Base-by-base conservation (phyloP, 2,329 filamentous ascomycete species). In the Paraphaeosphaeria minitans region DNA sequence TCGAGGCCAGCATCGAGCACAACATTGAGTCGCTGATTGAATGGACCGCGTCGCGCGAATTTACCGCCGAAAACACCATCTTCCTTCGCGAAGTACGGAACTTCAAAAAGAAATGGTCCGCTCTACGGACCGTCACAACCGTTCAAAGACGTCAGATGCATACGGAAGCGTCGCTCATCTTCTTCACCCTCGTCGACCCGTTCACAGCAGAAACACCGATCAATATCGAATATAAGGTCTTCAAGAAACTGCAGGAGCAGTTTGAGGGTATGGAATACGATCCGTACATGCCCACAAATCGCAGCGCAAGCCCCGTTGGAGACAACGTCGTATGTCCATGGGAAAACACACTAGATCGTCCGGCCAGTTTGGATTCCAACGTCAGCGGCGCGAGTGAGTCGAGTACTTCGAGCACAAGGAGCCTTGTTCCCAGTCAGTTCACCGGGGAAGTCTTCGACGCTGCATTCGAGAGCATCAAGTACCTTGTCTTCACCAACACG, bases 181-280 rank as follows among this genome's bases (percentile, higher is more conserved):
- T 71, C 63, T 76, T 75, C 62, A 74, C 74, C 3, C 70, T 77
- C n/a, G 52, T 77, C 53, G 74, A 76, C 53, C 73, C 74, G 9
- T 75, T 73, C 60, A 75, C 74, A 3, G 74, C 74, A 14, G 74
- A 76, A 50, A 67, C 66, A 4, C 72, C 74, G 1, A 76, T 77
- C 67, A 77, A 77, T 56, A 76, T 77, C 56, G 74, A 76, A 39
- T 77, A 76, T 68, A 77, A 76, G 59, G 66, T 76, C 57, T 76
- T 75, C 70, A 75, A 74, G 39, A 64, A 62, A 8, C 62, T 77
- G 8, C 74, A 77, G 45, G 54, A 55, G 24, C 64, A 65, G 3
- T 77, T 77, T 41, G 64, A 70, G 1, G 66, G 60, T 22, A 64
- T 77, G 24, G 73, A 76, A 35, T 77, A 73, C 53, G 73, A 77